Conservation (phyloP, 2,329 filamentous ascomycete species). For the Penicillium sclerotigenum region DNA sequence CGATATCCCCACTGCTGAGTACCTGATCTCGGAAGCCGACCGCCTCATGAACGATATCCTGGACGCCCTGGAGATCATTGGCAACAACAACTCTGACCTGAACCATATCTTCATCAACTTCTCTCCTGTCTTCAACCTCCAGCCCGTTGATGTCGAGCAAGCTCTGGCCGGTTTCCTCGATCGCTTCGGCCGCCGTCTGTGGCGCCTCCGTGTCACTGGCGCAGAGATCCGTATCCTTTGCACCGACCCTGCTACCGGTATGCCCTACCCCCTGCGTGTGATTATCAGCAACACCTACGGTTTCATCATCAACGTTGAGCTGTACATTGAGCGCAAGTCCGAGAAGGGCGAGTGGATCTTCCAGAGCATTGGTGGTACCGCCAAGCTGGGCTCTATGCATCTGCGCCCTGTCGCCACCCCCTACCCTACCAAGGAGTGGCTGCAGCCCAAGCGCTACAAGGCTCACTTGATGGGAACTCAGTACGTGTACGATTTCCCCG, state of each 20-base stretch:
- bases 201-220: conserved; percentile 93
- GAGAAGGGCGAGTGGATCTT: conserved; percentile 98
- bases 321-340: conserved; percentile 96
- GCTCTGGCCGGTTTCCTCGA: conserved; percentile 93
- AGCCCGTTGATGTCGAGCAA: conserved; percentile 85
- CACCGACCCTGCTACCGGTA: conserved; percentile 79
- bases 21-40: conserved; percentile 95
- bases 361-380: conserved; percentile 93
- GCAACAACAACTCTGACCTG: conserved; percentile 97
- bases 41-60: conserved; percentile 96
- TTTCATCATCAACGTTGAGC: conserved; percentile 94
- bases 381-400: conserved; percentile 94
- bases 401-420: conserved; percentile 84
- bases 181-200: conserved; percentile 89
- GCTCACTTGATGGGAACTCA: conserved; percentile 98
- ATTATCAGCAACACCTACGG: conserved; percentile 98
- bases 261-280: conserved; percentile 87
- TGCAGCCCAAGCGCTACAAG: conserved; percentile 99
- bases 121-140: conserved; percentile 89
- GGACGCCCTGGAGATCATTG: conserved; percentile 95
- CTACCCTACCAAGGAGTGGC: conserved; percentile 96
- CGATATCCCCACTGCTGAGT: conserved; percentile 97
- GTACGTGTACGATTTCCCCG: conserved; percentile 99
- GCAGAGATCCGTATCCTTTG: conserved; percentile 98
- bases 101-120: conserved; percentile 99